Evolutionary conservation across 139 green algal genomes (phyloP).

Genomic region (Desmodesmus armatus): DNA sequence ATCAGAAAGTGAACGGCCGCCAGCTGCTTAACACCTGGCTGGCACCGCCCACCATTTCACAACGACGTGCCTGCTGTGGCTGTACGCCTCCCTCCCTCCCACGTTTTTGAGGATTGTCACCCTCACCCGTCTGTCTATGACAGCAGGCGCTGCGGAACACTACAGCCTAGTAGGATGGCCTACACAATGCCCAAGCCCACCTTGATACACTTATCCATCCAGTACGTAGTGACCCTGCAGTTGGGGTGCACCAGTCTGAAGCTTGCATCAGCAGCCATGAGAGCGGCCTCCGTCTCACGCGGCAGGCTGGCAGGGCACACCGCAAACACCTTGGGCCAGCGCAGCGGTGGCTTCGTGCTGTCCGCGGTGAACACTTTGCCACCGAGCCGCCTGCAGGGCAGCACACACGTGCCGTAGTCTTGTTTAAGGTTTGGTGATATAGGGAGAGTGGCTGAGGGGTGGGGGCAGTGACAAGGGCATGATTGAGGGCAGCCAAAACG

Average conservation of each 20-base stretch:
- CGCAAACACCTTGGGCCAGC: slow-evolving; percentile 33
- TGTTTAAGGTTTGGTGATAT: neutral
- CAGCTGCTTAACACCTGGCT: no score
- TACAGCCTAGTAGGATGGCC: no score
- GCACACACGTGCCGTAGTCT: neutral
- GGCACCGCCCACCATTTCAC: no score
- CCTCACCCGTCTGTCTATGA: no score
- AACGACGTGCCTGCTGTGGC: no score
- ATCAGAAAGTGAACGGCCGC: no score
- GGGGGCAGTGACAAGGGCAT: neutral
- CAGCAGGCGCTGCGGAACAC: no score
- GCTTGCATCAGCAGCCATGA: neutral
- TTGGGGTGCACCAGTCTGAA: slow-evolving; percentile 28
- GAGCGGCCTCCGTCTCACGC: neutral
- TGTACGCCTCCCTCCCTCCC: no score
- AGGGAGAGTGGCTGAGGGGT: neutral
- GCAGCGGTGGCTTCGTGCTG: slow-evolving; percentile 27
- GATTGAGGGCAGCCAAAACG: neutral
- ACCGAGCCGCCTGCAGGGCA: neutral
- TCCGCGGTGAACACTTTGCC: slow-evolving; percentile 21
- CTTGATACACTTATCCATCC: neutral
- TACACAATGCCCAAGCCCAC: neutral
- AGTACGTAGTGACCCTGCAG: slow-evolving; percentile 8
- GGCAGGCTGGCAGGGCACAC: slow-evolving; percentile 35
- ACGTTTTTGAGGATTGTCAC: no score